Conservation (phyloP, 805 yeast species). For the Candida chauliodis region DNA sequence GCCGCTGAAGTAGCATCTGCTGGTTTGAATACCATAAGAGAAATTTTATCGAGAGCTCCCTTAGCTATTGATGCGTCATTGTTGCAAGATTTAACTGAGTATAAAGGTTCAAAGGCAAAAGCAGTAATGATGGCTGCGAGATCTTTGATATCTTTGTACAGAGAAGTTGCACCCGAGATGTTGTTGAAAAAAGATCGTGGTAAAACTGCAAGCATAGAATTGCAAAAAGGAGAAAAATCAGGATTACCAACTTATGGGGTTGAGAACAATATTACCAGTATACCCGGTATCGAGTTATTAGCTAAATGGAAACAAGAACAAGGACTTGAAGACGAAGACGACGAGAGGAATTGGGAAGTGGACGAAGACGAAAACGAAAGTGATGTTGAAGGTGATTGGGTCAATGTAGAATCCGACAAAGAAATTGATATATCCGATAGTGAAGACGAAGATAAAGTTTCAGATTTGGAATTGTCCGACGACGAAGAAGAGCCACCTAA, state of each 20-base stretch:
- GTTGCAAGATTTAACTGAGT: constrained; percentile 84
- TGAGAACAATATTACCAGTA: constrained; percentile 62
- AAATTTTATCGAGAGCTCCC: constrained; percentile 89
- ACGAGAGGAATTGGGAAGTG: constrained; percentile 55
- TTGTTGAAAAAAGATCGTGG: constrained; percentile 88
- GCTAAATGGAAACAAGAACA: constrained; percentile 78
- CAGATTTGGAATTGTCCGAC: constrained; percentile 25
- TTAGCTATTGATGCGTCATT: constrained; percentile 86
- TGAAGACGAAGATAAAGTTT: constrained; percentile 41
- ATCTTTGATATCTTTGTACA: constrained; percentile 75
- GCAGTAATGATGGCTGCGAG: constrained; percentile 94
- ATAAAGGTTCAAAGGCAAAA: constrained; percentile 90
- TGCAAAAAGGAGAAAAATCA: constrained; percentile 58
- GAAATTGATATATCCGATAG: constrained; percentile 60
- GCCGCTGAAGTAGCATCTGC: constrained; percentile 98
- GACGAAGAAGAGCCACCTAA: constrained; percentile 33
- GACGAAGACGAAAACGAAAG: constrained; percentile 49
- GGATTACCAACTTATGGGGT: constrained; percentile 66
- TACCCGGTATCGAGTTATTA: constrained; percentile 88
- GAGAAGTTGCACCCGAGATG: constrained; percentile 98
- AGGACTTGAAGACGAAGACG: constrained; percentile 43
- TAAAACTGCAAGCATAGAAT: constrained; percentile 79
- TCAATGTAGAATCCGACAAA: constrained; percentile 76
- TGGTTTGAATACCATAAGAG: constrained; percentile 93
- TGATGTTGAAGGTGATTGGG: constrained; percentile 90